A percentile compares a stretch with the other conserved stretches of the same genome.
Conservation (phyloP, 1,284 basidiomycete genomes). For the Mycena sp. region DNA sequence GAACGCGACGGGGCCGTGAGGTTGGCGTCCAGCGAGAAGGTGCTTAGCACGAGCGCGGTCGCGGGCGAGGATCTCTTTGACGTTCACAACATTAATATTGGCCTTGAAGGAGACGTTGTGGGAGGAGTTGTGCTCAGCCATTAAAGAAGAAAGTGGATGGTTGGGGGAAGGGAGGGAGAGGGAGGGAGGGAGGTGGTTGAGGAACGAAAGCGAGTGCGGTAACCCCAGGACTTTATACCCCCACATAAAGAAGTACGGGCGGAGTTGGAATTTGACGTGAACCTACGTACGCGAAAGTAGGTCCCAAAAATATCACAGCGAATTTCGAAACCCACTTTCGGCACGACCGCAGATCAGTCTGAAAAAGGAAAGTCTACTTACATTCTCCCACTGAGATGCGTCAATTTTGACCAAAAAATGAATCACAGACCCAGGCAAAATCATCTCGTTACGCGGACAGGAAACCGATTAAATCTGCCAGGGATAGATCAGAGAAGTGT, state of each 20-base stretch:
- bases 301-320: background rate
- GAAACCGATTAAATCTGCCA: too few relatives aligned
- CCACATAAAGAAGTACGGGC: background rate
- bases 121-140: conserved; percentile 1
- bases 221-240: conserved; percentile 12
- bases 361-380: too few relatives aligned
- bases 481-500: too few relatives aligned
- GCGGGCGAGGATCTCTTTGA: conserved; percentile 58
- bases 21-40: conserved; percentile 57
- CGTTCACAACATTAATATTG: conserved; percentile 49
- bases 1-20: conserved; percentile 56
- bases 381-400: too few relatives aligned
- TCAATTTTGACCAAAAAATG: too few relatives aligned
- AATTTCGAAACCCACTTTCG: background rate
- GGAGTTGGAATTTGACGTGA: conserved; percentile 22
- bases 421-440: too few relatives aligned
- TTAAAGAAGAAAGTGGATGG: background rate
- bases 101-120: conserved; percentile 54
- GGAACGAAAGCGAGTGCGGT: background rate
- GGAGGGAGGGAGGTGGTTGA: conserved; percentile 8
- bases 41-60: conserved; percentile 65
- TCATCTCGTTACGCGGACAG: too few relatives aligned
- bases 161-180: background rate
- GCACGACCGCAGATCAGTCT: background rate
- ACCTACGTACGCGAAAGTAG: conserved; percentile 9